Conservation (phyloP, 2,329 filamentous ascomycete species). For the Aspergillus cejpii region DNA sequence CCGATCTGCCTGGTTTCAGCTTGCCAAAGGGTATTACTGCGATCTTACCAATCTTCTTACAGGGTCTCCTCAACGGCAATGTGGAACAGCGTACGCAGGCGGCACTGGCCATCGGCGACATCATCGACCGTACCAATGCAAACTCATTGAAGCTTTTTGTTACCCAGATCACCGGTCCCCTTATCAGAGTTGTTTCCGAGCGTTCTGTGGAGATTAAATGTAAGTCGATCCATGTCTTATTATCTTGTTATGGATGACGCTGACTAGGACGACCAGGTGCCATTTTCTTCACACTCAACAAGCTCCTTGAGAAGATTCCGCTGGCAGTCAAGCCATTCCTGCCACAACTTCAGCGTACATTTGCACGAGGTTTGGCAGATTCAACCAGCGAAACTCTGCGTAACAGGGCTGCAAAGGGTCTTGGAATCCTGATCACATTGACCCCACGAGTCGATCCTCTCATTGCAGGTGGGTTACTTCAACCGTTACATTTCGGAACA, state of each 20-base stretch:
- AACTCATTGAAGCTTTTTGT: constrained; percentile 89
- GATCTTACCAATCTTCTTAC: constrained; percentile 91
- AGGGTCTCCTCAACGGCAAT: constrained; percentile 94
- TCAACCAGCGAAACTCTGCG: constrained; percentile 82
- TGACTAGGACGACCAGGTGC: constrained; percentile 52
- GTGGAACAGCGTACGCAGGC: constrained; percentile 86
- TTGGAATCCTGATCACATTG: constrained; percentile 91
- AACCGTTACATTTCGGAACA: constrained; percentile 4
- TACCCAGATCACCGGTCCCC: constrained; percentile 91
- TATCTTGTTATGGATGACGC: constrained; percentile 1
- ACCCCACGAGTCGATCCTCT: constrained; percentile 93
- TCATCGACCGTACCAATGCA: constrained; percentile 85
- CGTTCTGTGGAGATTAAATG: constrained; percentile 88
- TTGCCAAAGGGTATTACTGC: constrained; percentile 96
- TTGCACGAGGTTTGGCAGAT: constrained; percentile 92
- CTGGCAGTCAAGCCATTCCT: constrained; percentile 92
- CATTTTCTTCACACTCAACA: constrained; percentile 89
- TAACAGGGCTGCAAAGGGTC: constrained; percentile 80
- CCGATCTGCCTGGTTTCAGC: constrained; percentile 76
- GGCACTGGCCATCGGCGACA: constrained; percentile 88
- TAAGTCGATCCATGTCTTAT: constrained; percentile 18
- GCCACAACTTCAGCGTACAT: constrained; percentile 91
- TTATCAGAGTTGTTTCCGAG: constrained; percentile 96
- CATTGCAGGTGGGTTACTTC: constrained; percentile 50
- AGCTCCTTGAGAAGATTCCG: constrained; percentile 92